Conservation (phyloP, 2,329 filamentous ascomycete genomes). For the Fusarium brachygibbosum region DNA sequence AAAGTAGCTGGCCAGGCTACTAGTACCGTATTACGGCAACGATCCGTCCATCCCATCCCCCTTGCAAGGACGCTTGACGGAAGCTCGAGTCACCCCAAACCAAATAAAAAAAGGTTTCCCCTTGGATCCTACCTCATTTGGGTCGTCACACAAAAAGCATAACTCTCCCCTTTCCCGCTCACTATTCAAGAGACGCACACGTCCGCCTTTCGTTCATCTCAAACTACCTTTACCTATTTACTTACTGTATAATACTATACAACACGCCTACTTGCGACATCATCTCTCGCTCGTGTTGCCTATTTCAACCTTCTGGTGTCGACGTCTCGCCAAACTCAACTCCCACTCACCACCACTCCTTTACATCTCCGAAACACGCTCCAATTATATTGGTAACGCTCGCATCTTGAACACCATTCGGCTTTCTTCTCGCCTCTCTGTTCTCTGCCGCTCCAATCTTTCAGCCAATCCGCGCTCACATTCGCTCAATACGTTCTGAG, state of each 20-base stretch:
- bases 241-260: constrained; percentile 19
- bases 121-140: constrained; percentile 36
- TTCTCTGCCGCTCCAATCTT: constrained; percentile 32
- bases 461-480: constrained; percentile 43
- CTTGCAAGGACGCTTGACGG: constrained; percentile 30
- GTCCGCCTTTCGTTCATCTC: constrained; percentile 37
- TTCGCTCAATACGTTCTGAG: constrained; percentile 33
- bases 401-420: constrained; percentile 52
- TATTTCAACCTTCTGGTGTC: constrained; percentile 53
- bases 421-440: constrained; percentile 45
- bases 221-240: neutral
- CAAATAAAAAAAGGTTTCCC: constrained; percentile 41
- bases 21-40: constrained; percentile 43
- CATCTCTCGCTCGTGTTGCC: constrained; percentile 52
- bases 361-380: constrained; percentile 49
- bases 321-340: constrained; percentile 49
- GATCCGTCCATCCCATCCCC: constrained; percentile 42
- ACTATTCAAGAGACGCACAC: constrained; percentile 40
- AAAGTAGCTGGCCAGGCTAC: constrained; percentile 38
- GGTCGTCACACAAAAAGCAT: constrained; percentile 43
- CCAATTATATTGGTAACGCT: constrained; percentile 55
- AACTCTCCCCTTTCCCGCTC: constrained; percentile 38
- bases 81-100: constrained; percentile 42
- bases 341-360: constrained; percentile 45
- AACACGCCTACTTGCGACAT: constrained; percentile 48